These are phyloP conservation scores for Triticum urartu DNA, from an alignment of 176 grass and related monocot species.

Conservation along the genomic window DNA sequence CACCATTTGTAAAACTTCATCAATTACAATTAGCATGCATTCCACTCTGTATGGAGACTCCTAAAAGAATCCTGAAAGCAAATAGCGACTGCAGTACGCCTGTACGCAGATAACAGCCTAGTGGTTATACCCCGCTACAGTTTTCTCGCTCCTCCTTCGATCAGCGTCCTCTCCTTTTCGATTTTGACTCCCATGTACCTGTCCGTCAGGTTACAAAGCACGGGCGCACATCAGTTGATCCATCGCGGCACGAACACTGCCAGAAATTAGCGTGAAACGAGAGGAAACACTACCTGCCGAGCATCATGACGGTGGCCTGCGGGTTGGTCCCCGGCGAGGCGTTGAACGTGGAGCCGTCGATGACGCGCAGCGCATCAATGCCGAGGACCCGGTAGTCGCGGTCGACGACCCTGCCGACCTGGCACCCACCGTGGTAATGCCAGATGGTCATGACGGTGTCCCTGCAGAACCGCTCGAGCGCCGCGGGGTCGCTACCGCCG, in stretches of 20 bases:
- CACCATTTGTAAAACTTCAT: not conserved
- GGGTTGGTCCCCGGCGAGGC: conserved; percentile 86
- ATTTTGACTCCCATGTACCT: conserved; percentile 88
- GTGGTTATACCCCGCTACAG: not conserved
- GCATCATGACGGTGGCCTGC: conserved; percentile 93
- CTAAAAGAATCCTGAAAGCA: conserved; percentile 26
- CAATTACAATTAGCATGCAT: conserved; percentile 23
- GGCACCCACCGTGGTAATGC: conserved; percentile 92
- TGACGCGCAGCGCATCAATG: conserved; percentile 61
- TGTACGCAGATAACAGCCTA: not conserved
- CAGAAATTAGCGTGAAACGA: not conserved
- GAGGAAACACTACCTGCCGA: conserved; percentile 53
- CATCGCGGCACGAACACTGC: not conserved
- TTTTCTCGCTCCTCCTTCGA: conserved; percentile 20
- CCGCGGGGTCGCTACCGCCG: conserved; percentile 44
- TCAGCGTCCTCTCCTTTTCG: conserved; percentile 52
- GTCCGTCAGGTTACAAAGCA: conserved; percentile 12
- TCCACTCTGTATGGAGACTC: not conserved
- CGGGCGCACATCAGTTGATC: not conserved
- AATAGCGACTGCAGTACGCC: not conserved
- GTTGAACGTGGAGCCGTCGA: conserved; percentile 79
- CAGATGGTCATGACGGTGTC: conserved; percentile 91
- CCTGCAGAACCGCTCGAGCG: conserved; percentile 75
- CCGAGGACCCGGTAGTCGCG: conserved; percentile 65
- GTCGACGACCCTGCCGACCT: conserved; percentile 71